Evolutionary conservation across 768 basidiomycete species (phyloP).

Genomic region (Royoungia palumana): DNA sequence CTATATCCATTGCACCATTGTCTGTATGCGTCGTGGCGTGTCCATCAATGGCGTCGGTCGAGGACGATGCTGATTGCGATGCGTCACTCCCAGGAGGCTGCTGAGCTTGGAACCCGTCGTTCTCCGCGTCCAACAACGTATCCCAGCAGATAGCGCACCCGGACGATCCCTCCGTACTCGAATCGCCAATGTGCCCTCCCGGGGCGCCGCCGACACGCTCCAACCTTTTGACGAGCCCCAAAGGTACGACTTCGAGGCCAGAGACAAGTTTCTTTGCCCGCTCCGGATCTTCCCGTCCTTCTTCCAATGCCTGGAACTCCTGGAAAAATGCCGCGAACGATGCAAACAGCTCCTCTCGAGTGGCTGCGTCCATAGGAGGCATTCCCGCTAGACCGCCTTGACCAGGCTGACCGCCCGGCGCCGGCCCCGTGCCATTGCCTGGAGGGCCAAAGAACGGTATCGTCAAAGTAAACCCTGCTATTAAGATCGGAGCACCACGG

Average conservation of each 20-base stretch:
- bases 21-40: slow-evolving; percentile 4
- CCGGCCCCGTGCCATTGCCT: slow-evolving; percentile 8
- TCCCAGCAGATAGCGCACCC: slow-evolving; percentile 80
- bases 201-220: slow-evolving; percentile 46
- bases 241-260: slow-evolving; percentile 63
- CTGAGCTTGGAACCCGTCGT: slow-evolving; percentile 29
- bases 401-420: background rate
- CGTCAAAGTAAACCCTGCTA: slow-evolving; percentile 34
- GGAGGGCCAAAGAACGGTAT: slow-evolving; percentile 31
- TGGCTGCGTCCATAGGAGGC: slow-evolving; percentile 17
- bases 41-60: background rate
- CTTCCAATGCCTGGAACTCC: slow-evolving; percentile 28
- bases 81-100: slow-evolving; percentile 9
- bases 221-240: slow-evolving; percentile 62
- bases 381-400: slow-evolving; percentile 9
- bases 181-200: slow-evolving; percentile 30
- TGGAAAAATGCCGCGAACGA: slow-evolving; percentile 29
- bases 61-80: background rate
- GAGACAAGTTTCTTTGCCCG: slow-evolving; percentile 60
- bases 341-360: slow-evolving; percentile 23
- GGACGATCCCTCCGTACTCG: slow-evolving; percentile 37
- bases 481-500: slow-evolving; percentile 21
- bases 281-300: slow-evolving; percentile 58
- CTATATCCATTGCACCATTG: slow-evolving; percentile 18
- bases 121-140: slow-evolving; percentile 48